Evolutionary conservation across 2,329 filamentous ascomycete species (phyloP).

Genomic region (Aspergillus arachidicola): DNA sequence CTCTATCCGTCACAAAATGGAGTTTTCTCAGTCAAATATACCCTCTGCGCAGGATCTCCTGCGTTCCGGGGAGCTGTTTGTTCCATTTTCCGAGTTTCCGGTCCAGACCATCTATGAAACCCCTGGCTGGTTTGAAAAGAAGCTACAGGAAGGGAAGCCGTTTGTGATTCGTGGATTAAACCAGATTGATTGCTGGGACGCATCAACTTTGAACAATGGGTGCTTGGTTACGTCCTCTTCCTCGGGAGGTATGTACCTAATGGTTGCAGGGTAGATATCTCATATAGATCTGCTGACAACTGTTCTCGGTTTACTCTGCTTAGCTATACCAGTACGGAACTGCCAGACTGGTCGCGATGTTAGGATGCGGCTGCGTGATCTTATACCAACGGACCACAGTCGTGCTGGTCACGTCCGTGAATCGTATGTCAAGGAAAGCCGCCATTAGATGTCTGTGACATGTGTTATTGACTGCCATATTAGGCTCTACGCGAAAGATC

Average conservation of each 20-base stretch:
- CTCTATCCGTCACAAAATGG: conserved; percentile 5
- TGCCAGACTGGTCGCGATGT: conserved; percentile 38
- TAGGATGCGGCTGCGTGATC: conserved; percentile 36
- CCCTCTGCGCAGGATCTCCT: conserved; percentile 17
- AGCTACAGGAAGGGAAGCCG: conserved; percentile 34
- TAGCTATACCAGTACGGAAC: conserved; percentile 37
- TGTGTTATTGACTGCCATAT: conserved; percentile 22
- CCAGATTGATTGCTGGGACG: conserved; percentile 31
- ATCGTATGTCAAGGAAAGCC: conserved; percentile 24
- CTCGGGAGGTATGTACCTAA: conserved; percentile 31
- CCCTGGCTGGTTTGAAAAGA: conserved; percentile 32
- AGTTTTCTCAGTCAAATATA: conserved; percentile 3
- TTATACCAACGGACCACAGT: conserved; percentile 20
- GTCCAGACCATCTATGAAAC: conserved; percentile 10
- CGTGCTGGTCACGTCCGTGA: conserved; percentile 14
- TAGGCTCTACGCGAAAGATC: conserved; percentile 39
- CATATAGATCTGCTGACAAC: conserved; percentile 1
- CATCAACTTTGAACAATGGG: conserved; percentile 30
- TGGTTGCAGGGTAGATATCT: background rate
- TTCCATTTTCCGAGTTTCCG: conserved; percentile 25
- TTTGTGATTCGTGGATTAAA: conserved; percentile 40
- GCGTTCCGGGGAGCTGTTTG: conserved; percentile 17
- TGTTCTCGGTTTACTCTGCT: background rate
- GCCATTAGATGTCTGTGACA: background rate
- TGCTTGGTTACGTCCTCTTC: conserved; percentile 34